phyloP scores from a whole-genome alignment of 352 stramenopile genomes.

The Globisporangium abappressorium region DNA sequence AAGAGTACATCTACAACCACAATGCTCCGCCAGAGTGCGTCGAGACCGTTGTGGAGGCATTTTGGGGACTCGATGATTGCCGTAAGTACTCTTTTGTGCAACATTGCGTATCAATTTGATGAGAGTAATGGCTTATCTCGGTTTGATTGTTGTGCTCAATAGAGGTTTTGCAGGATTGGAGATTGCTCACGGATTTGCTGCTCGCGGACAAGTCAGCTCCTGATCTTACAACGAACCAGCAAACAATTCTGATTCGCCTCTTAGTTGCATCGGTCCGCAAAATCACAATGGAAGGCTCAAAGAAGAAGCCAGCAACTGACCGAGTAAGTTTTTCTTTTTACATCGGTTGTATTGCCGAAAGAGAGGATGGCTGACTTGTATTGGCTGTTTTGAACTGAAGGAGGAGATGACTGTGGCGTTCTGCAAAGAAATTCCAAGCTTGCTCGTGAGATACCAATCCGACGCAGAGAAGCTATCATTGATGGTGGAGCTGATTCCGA shows the following conservation, averaged over 20 bases:
- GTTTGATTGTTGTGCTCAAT: constrained; percentile 12
- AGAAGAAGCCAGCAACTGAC: constrained; percentile 51
- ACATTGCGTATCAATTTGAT: background rate
- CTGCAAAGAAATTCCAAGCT: constrained; percentile 74
- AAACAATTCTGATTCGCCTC: constrained; percentile 73
- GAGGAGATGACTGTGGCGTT: constrained; percentile 79
- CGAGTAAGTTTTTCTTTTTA: constrained; percentile 33
- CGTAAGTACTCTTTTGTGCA: constrained; percentile 46
- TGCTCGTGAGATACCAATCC: constrained; percentile 75
- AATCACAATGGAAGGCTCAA: constrained; percentile 36
- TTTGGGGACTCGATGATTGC: constrained; percentile 84
- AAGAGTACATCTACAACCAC: constrained; percentile 82
- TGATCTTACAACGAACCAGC: constrained; percentile 75
- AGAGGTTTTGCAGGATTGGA: constrained; percentile 86
- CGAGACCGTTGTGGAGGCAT: constrained; percentile 79
- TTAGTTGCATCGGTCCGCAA: constrained; percentile 70
- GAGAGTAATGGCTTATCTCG: constrained; percentile 7
- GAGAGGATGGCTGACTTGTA: background rate
- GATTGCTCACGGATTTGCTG: constrained; percentile 67
- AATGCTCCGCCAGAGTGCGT: constrained; percentile 52
- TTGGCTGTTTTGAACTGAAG: constrained; percentile 21
- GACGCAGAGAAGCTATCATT: constrained; percentile 77
- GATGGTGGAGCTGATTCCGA: constrained; percentile 72
- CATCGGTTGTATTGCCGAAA: background rate
- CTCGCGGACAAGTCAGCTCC: constrained; percentile 79